phyloP scores from a whole-genome alignment of 306 rosid species.

The Vicia faba region DNA sequence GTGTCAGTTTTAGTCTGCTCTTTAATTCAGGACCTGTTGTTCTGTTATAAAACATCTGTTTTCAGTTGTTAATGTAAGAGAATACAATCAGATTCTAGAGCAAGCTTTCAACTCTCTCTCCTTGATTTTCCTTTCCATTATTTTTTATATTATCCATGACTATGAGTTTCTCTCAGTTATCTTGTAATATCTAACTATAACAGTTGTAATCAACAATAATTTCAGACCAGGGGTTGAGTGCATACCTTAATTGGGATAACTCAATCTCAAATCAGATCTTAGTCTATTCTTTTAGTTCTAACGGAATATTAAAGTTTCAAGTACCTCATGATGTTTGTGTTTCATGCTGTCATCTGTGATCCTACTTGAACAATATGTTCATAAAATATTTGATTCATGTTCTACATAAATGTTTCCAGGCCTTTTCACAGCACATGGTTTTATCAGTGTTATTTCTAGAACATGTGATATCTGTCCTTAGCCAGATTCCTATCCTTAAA shows the following conservation, averaged over 20 bases:
- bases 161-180: too few species aligned
- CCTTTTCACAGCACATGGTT: conserved; percentile 85
- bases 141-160: too few species aligned
- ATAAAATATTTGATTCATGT: conserved; percentile 22
- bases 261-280: conserved; percentile 1
- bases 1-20: background rate
- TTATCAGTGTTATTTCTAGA: conserved; percentile 84
- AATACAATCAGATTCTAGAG: too few species aligned
- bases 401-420: conserved; percentile 49
- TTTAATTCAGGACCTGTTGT: background rate
- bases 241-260: background rate
- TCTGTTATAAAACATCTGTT: too few species aligned
- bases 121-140: too few species aligned
- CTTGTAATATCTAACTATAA: too few species aligned
- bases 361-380: conserved; percentile 7
- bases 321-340: conserved; percentile 12
- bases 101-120: too few species aligned
- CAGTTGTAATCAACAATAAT: background rate
- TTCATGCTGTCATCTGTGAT: conserved; percentile 10
- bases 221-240: background rate
- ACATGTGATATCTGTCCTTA: conserved; percentile 72
- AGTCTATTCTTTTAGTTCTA: background rate
- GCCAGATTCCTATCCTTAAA: conserved; percentile 63
- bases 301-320: background rate
- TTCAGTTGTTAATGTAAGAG: too few species aligned